These are phyloP conservation scores for Coniferiporia sulphurascens DNA, from an alignment of 1,284 basidiomycete genomes.

Conservation along the genomic window DNA sequence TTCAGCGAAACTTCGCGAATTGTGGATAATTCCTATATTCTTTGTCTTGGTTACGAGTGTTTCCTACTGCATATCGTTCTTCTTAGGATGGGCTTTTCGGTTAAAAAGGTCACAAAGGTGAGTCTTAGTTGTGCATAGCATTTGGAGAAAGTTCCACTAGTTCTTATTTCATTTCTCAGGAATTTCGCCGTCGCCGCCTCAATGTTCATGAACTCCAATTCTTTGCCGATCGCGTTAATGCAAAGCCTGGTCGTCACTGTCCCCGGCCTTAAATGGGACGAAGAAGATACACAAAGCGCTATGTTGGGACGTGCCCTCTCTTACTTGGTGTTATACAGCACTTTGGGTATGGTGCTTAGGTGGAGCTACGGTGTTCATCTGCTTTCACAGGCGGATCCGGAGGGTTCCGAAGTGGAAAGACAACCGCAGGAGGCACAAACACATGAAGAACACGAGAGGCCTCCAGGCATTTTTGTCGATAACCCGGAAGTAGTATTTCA, in stretches of 20 bases:
- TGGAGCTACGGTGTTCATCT: conserved; percentile 86
- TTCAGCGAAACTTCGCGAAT: conserved; percentile 73
- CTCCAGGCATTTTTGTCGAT: not conserved
- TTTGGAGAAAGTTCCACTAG: not conserved
- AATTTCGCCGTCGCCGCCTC: conserved; percentile 81
- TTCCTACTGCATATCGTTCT: conserved; percentile 53
- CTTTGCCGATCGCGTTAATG: conserved; percentile 88
- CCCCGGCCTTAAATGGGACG: conserved; percentile 78
- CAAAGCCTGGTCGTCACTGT: conserved; percentile 86
- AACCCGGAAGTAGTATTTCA: not conserved
- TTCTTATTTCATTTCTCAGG: conserved; percentile 33
- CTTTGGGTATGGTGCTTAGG: conserved; percentile 90
- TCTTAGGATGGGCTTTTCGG: conserved; percentile 46
- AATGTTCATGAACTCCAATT: conserved; percentile 92
- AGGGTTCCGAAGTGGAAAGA: conserved; percentile 28
- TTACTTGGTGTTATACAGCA: conserved; percentile 90
- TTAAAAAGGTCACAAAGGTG: conserved; percentile 62
- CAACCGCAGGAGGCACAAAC: conserved; percentile 19
- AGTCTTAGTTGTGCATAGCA: conserved; percentile 17
- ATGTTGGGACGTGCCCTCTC: conserved; percentile 93
- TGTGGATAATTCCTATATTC: conserved; percentile 89
- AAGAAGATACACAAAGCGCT: conserved; percentile 74
- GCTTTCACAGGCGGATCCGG: conserved; percentile 68
- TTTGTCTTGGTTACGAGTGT: conserved; percentile 68
- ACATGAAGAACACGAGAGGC: conserved; percentile 23